Percentiles rank a stretch among this genome's conserved stretches.
These are phyloP conservation scores for Seiridium unicorne DNA, from an alignment of 2,329 filamentous ascomycete species.

Conservation along the genomic window DNA sequence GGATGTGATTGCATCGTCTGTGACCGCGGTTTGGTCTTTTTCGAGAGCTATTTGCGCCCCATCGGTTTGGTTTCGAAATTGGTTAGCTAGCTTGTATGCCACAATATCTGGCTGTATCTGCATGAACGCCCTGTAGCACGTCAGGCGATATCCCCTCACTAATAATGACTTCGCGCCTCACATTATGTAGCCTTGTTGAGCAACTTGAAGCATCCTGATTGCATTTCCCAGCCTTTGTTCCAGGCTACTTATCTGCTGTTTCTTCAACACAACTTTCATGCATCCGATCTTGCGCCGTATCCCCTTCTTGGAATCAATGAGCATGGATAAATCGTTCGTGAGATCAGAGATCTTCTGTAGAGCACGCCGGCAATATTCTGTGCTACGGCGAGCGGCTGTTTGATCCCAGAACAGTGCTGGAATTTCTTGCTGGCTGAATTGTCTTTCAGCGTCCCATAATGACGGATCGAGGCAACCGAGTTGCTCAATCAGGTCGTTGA, in stretches of 20 bases:
- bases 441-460: constrained; percentile 18
- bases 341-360: constrained; percentile 14
- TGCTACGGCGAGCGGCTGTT: constrained; percentile 10
- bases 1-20: no score
- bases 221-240: constrained; percentile 18
- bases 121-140: neutral
- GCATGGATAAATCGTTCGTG: constrained; percentile 15
- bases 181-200: constrained; percentile 21
- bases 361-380: constrained; percentile 20
- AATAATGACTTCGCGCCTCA: constrained; percentile 7
- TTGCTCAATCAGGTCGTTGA: constrained; percentile 20
- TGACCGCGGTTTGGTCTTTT: no score
- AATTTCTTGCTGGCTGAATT: constrained; percentile 7
- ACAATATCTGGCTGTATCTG: neutral
- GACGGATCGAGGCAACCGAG: constrained; percentile 23
- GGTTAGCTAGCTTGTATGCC: neutral
- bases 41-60: no score
- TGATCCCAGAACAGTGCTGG: constrained; percentile 13
- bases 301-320: constrained; percentile 10
- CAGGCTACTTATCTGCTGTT: constrained; percentile 14
- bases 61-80: no score
- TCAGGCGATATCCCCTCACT: neutral
- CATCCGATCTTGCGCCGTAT: constrained; percentile 1
- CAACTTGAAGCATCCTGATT: constrained; percentile 15
- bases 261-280: constrained; percentile 17